These are phyloP conservation scores for Magnusiomyces sp. DNA, from an alignment of 1,139 yeast species.

Conservation along the genomic window DNA sequence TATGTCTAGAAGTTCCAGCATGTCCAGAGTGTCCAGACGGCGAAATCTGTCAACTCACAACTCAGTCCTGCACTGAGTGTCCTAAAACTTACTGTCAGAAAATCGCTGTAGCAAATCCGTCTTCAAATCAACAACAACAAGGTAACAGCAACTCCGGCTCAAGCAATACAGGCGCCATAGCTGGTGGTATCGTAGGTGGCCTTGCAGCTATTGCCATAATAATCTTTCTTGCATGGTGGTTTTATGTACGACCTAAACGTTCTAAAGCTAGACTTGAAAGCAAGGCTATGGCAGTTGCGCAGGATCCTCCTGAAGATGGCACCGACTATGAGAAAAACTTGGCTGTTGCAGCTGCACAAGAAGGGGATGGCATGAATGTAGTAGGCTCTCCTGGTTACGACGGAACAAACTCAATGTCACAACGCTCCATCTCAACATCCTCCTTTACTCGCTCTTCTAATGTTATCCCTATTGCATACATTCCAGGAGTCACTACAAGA, in stretches of 20 bases:
- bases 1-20: constrained; percentile 17
- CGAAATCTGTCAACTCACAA: constrained; percentile 25
- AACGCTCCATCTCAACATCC: constrained; percentile 4
- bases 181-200: constrained; percentile 26
- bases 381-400: no score
- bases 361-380: no score
- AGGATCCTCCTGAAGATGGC: no score
- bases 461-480: constrained; percentile 86
- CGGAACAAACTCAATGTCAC: not conserved
- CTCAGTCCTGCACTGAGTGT: constrained; percentile 28
- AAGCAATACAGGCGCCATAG: constrained; percentile 31
- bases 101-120: constrained; percentile 8
- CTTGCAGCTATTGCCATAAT: constrained; percentile 2
- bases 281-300: no score
- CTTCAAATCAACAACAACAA: constrained; percentile 4
- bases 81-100: constrained; percentile 22
- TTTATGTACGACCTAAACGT: constrained; percentile 3
- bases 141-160: no score
- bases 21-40: constrained; percentile 25
- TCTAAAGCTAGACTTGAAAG: no score
- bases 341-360: no score
- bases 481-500: constrained; percentile 62
- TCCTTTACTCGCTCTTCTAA: constrained; percentile 67
- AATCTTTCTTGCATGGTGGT: not conserved
- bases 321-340: not conserved